Percentiles rank a stretch among this genome's conserved stretches.
These are phyloP conservation scores for Talaromyces sp. DNA, from an alignment of 2,329 filamentous ascomycete species.

Conservation along the genomic window DNA sequence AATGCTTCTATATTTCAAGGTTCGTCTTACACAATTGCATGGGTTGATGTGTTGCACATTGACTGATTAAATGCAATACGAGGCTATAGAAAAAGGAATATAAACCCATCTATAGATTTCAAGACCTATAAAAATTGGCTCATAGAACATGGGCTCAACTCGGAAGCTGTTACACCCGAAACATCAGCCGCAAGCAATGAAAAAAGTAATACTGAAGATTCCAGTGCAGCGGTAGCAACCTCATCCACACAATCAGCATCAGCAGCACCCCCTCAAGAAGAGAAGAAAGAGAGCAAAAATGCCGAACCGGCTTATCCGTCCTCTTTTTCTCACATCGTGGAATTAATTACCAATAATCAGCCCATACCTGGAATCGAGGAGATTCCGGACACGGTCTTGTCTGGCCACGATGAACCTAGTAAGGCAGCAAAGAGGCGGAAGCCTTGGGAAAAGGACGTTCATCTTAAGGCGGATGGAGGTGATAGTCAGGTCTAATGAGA, in stretches of 20 bases:
- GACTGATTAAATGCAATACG: background rate
- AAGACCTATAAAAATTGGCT: slow-evolving; percentile 64
- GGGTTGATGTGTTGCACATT: background rate
- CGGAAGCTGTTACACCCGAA: too few species aligned
- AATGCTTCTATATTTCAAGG: slow-evolving; percentile 47
- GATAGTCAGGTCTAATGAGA: background rate
- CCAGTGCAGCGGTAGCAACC: slow-evolving; percentile 4
- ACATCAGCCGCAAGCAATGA: background rate
- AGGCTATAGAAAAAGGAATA: slow-evolving; percentile 32
- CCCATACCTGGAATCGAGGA: slow-evolving; percentile 82
- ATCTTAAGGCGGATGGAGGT: background rate
- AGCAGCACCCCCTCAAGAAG: background rate
- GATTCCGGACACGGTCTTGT: slow-evolving; percentile 73
- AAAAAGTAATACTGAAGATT: background rate
- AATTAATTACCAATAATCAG: slow-evolving; percentile 74
- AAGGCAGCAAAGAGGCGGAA: slow-evolving; percentile 54
- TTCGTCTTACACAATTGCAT: slow-evolving; percentile 18
- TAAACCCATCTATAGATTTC: slow-evolving; percentile 54
- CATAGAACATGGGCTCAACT: background rate
- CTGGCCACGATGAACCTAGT: slow-evolving; percentile 59
- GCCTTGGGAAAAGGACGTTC: slow-evolving; percentile 72
- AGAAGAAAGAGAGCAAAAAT: slow-evolving; percentile 37
- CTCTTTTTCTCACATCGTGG: slow-evolving; percentile 78
- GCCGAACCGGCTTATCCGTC: slow-evolving; percentile 65
- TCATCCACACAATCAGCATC: slow-evolving; percentile 6